Base-by-base conservation (phyloP, 257 asterid species). In the Solanum dulcamara region DNA sequence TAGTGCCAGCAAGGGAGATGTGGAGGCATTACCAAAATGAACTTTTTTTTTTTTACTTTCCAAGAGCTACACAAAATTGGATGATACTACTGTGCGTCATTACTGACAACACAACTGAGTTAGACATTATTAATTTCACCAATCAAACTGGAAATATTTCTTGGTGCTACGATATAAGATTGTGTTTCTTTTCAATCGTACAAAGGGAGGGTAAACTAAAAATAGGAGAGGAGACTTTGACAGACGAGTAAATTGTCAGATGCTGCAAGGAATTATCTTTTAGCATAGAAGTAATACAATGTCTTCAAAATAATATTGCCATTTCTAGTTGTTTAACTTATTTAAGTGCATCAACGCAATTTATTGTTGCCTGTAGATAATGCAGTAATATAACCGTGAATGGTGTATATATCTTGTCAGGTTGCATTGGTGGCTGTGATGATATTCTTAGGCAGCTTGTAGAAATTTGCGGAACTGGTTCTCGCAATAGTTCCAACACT, bases 401-500 rank as follows among this genome's bases (percentile, higher is more conserved):
- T 75, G 70, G 50, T 71, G 68, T 32, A 38, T 46, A 33, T 71
- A 55, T 83, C 67, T 84, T 88, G 79, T 51, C 90, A 96, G 99
- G 99, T 86, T 96, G 98, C 92, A 90, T 95, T 86, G 99, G 99
- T 74, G 99, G 99, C 72, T 96, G 99, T 87, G 99, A 96, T 88
- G 89, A 91, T 86, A 94, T 86, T 68, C 89, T 96, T 46, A 89
- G 88, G 91, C 98, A 96, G 91, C 92, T 96, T 81, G 88, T 86
- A 66, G 98, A 93, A 88, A 94, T 96, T 84, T 96, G 98, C 77
- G 99, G 99, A 88, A 96, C 98, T 88, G 98, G 99, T 67, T 88
- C 98, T 75, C 96, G 97, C 88, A 95, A 59, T 90, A 90, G 46
- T 86, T 88, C 96, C 86, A 89, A 80, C 77, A 66, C 80, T 24